Evolutionary conservation across 2,329 filamentous ascomycete species (phyloP), one percentile per base, ranked within the genome.

Genomic region (Aureobasidium sp.): DNA sequence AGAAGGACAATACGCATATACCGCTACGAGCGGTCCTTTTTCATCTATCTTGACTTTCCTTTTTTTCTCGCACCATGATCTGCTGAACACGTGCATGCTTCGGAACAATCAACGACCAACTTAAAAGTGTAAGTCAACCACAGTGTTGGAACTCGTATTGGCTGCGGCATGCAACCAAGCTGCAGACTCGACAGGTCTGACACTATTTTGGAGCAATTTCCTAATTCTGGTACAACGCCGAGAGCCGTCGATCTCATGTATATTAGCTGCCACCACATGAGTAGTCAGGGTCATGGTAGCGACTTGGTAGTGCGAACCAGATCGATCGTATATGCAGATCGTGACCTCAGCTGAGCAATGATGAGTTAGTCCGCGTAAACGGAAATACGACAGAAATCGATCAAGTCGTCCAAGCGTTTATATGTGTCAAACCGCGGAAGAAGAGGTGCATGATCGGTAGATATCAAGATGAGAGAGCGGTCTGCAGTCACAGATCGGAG

Each of bases 271-370:
- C 53, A 21, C 27, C 53, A 57, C 52, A 39, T 55, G 53, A n/a
- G 45, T 8, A 25, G 41, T 16, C 53, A 57, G 53, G 53, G 53
- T 57, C 29, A 44, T 57, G 53, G 53, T 57, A 45, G 39, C 41
- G 30, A 45, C 53, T 21, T 44, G 16, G n/a, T 50, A 34, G 47
- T 8, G 30, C 30, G n/a, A 36, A 50, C 32, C 47, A 36, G 30
- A 50, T 25, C 9, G 11, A 48, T 32, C 9, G 27, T 27, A 48
- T 6, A 9, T 30, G 45, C 27, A 48, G 45, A 48, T 48, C 45
- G 4, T 2, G n/a, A 52, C 48, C 10, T 34, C 32, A 37, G 32
- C 48, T 52, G 32, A n/a, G 13, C 13, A 37, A 10, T 37, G 27
- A 27, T 37, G 15, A 37, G 34, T 36, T 27, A 25, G 48, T 29